These are phyloP conservation scores for Kwoniella shandongensis DNA, from an alignment of 768 basidiomycete species.

Conservation along the genomic window DNA sequence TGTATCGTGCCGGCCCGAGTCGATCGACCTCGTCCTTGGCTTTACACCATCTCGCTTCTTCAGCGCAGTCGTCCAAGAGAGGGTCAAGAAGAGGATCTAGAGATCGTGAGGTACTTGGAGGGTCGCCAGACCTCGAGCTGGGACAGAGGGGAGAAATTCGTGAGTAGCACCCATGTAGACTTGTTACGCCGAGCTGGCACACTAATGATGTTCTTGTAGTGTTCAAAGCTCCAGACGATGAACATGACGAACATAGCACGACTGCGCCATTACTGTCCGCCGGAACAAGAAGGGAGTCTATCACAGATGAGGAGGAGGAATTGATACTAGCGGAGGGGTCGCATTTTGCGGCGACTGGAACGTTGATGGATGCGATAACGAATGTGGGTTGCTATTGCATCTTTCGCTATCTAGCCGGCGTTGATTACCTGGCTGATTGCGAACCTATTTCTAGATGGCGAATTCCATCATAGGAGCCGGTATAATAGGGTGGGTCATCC, in stretches of 20 bases:
- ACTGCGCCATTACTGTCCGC: conserved; percentile 12
- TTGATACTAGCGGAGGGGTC: conserved; percentile 16
- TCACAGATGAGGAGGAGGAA: conserved; percentile 19
- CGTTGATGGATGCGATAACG: conserved; percentile 21
- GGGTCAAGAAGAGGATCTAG: conserved; percentile 11
- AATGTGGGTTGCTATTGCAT: conserved; percentile 9
- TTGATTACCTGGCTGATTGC: background rate
- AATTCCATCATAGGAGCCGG: conserved; percentile 29
- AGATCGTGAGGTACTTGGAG: background rate
- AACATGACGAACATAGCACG: conserved; percentile 9
- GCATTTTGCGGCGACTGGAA: conserved; percentile 11
- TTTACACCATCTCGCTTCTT: conserved; percentile 5
- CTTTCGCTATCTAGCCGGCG: background rate
- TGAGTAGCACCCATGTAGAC: background rate
- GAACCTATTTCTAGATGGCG: conserved; percentile 23
- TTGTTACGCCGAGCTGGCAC: background rate
- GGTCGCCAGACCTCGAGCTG: background rate
- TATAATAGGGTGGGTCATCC: conserved; percentile 24
- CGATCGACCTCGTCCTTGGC: conserved; percentile 15
- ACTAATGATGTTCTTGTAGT: conserved; percentile 5
- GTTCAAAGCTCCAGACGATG: conserved; percentile 20
- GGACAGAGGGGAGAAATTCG: conserved; percentile 7
- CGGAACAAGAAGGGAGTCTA: background rate
- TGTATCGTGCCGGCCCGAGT: conserved; percentile 1
- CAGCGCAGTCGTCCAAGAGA: conserved; percentile 8